phyloP scores from a whole-genome alignment of 345 rosid genomes.

The Bretschneidera sinensis region DNA sequence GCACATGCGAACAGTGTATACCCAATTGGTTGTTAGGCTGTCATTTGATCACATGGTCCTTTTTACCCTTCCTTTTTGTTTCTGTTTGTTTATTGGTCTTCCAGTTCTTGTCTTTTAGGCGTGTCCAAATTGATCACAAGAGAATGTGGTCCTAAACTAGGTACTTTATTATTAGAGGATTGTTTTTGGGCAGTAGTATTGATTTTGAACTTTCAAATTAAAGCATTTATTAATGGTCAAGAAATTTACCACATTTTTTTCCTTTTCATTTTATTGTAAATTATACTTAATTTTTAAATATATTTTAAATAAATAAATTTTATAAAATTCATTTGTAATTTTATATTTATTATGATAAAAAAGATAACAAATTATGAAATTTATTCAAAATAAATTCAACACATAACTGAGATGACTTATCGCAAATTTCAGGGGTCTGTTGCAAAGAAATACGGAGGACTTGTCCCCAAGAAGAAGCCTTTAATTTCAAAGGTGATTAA shows the following conservation, averaged over 20 bases:
- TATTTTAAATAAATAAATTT: neutral
- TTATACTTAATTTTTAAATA: neutral
- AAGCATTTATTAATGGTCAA: no score
- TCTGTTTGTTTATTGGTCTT: neutral
- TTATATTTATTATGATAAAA: neutral
- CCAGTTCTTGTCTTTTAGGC: no score
- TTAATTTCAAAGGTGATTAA: slow-evolving; percentile 55
- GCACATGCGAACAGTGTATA: neutral
- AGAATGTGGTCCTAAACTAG: no score
- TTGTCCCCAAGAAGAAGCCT: slow-evolving; percentile 83
- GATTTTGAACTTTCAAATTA: no score
- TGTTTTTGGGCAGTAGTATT: no score
- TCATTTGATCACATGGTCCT: neutral
- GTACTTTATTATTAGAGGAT: no score
- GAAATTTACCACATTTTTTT: no score
- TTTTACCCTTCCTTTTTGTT: neutral
- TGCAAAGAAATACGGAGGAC: slow-evolving; percentile 63
- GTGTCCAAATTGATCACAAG: no score
- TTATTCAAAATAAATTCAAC: neutral
- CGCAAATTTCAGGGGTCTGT: slow-evolving; percentile 21
- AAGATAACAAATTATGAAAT: neutral
- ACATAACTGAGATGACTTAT: neutral
- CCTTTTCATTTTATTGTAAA: no score
- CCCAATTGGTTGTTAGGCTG: neutral
- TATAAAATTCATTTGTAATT: no score